Evolutionary conservation across 441 rosid species (phyloP), one percentile per base, ranked within the genome.

Genomic region (Pelargonium fulgidum): DNA sequence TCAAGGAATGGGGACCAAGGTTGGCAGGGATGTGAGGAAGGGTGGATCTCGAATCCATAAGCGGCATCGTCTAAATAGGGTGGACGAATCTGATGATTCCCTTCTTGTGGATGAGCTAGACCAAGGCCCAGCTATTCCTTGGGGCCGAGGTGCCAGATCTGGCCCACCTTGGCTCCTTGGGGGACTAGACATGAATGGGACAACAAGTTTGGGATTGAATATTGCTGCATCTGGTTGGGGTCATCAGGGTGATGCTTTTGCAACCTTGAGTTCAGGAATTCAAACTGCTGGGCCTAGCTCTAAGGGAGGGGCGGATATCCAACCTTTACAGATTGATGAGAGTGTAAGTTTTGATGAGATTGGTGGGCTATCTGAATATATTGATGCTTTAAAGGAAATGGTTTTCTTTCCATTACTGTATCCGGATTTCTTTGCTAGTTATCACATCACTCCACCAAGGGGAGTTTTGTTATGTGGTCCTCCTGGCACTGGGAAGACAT

Each of bases 231-330:
- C 99, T 73, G 99, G 99, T 73, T 95, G 99, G 99, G 97, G 88
- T 75, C 97, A 95, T 85, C 99, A 95, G 79, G 87, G 89, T 82
- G 99, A 95, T 83, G 78, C 85, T 73, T 76, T 90, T 67, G 75
- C 96, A 71, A 75, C 87, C 20, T 82, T 90, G 81, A 84, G 81
- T 75, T 83, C 96, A 58, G 99, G 99, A 70, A 82, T 83, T 74
- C 99, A 95, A 87, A 95, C 99, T 72, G 99, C 99, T 62, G 99
- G 99, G 74, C 99, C 99, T 72, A 95, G 99, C 80, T 95, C 99
- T 64, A 95, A 95, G 81, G 99, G 99, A 66, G 99, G 99, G 77
- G 99, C 98, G 65, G 99, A 95, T 83, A 95, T 95, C 77, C 99
- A 92, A 82, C 99, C 99, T 62, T 80, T 95, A 72, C 99, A 92